Percentiles rank a stretch among this genome's conserved stretches.
Evolutionary conservation across 2,329 filamentous ascomycete genomes (phyloP).

Genomic region (Aspergillus sp.): DNA sequence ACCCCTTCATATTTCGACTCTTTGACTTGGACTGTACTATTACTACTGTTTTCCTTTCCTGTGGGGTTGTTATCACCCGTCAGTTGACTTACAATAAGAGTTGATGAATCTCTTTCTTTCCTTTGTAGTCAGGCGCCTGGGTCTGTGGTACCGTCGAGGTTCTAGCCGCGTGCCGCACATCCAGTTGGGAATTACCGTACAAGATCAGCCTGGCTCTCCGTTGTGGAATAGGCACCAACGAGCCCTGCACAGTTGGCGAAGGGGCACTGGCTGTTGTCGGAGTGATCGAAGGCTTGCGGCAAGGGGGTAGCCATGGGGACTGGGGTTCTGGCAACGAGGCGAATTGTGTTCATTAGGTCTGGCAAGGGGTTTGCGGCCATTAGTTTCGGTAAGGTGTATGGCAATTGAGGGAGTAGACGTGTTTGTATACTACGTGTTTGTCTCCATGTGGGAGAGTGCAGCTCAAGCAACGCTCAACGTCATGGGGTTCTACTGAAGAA

Average conservation of each 20-base stretch:
- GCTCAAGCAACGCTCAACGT: no score
- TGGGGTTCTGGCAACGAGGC: neutral
- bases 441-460: no score
- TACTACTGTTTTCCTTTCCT: conserved; percentile 13
- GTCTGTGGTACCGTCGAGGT: no score
- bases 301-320: neutral
- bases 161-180: no score
- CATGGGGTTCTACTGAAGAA: no score
- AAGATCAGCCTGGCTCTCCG: no score
- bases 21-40: conserved; percentile 19
- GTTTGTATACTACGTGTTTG: no score
- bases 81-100: neutral
- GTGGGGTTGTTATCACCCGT: neutral
- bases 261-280: neutral
- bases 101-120: neutral
- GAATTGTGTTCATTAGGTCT: neutral
- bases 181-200: no score
- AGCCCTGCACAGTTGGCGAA: neutral
- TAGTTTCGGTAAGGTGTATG: no score
- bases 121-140: no score
- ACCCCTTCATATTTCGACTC: conserved; percentile 17
- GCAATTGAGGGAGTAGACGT: no score
- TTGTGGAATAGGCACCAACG: neutral
- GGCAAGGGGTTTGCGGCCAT: no score
- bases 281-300: neutral